Evolutionary conservation across 202 grass and related monocot genomes (phyloP).

Genomic region (Carex sylvatica): DNA sequence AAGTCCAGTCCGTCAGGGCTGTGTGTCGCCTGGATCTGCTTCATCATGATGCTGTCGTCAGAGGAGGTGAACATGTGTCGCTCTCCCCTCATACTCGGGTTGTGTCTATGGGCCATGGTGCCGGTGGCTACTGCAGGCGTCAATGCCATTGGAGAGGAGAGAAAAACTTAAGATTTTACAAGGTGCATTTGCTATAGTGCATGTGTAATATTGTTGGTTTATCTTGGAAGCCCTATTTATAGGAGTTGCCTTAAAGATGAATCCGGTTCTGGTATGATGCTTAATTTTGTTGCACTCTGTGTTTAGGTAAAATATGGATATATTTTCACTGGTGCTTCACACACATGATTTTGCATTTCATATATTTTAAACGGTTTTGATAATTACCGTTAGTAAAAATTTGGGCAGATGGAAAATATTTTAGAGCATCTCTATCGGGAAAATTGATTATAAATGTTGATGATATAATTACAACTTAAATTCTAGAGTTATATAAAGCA

Average conservation of each 20-base stretch:
- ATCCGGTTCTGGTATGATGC: slow-evolving; percentile 8
- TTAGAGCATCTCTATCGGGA: not conserved
- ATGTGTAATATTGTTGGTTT: not conserved
- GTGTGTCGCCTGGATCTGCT: slow-evolving; percentile 39
- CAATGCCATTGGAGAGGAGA: slow-evolving; percentile 18
- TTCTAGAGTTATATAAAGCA: not conserved
- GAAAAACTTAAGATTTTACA: not conserved
- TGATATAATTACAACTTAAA: not conserved
- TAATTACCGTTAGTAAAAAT: too few relatives aligned
- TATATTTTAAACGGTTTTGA: not conserved
- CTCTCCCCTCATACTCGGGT: slow-evolving; percentile 18
- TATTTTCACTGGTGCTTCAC: not conserved
- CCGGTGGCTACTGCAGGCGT: not conserved
- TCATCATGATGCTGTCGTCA: slow-evolving; percentile 36
- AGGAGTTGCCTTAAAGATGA: not conserved
- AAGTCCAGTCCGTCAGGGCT: slow-evolving; percentile 32
- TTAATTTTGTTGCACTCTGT: not conserved
- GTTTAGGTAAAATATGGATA: not conserved
- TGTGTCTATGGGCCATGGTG: not conserved
- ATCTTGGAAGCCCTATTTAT: slow-evolving; percentile 26
- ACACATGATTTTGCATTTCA: not conserved
- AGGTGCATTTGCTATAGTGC: not conserved
- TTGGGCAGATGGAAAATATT: not conserved
- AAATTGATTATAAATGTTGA: too few relatives aligned
- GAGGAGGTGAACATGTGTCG: slow-evolving; percentile 35